A percentile compares a stretch with the other conserved stretches of the same genome.
Conservation (phyloP, 2,329 filamentous ascomycete species). For the Neocucurbitaria cava region DNA sequence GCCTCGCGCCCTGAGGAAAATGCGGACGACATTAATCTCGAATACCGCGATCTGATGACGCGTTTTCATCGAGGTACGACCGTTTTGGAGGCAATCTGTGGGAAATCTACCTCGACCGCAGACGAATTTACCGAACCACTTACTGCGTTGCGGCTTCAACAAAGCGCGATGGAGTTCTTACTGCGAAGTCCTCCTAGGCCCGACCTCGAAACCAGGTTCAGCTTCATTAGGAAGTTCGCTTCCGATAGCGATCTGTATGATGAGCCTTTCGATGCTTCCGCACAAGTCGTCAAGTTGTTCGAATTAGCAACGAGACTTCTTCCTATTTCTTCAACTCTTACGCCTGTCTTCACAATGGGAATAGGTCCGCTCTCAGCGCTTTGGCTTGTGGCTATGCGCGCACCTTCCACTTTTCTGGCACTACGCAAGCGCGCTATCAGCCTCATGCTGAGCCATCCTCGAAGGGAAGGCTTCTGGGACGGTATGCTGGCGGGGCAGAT, state of each 20-base stretch:
- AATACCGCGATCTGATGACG: conserved; percentile 8
- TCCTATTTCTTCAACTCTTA: conserved; percentile 5
- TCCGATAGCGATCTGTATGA: conserved; percentile 16
- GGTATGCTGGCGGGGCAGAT: conserved; percentile 66
- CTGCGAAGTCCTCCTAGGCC: conserved; percentile 18
- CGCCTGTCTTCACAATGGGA: conserved; percentile 36
- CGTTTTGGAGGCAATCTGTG: conserved; percentile 11
- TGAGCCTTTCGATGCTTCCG: conserved; percentile 22
- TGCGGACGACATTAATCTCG: conserved; percentile 12
- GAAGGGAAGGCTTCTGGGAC: conserved; percentile 61
- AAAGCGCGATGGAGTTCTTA: conserved; percentile 20
- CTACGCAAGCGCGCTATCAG: conserved; percentile 34
- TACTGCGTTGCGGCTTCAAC: conserved; percentile 17
- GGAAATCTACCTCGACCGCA: neutral
- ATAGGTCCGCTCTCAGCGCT: conserved; percentile 34
- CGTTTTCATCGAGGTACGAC: conserved; percentile 13
- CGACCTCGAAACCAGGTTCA: conserved; percentile 16
- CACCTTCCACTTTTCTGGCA: conserved; percentile 21
- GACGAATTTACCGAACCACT: conserved; percentile 6
- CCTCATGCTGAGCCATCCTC: conserved; percentile 34
- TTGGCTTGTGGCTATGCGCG: conserved; percentile 33
- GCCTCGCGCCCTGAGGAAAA: conserved; percentile 18
- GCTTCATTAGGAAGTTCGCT: conserved; percentile 10
- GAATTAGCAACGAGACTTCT: conserved; percentile 19
- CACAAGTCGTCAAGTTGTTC: conserved; percentile 24